Base-by-base conservation (phyloP, 2,329 filamentous ascomycete genomes). In the Penicillium expansum region DNA sequence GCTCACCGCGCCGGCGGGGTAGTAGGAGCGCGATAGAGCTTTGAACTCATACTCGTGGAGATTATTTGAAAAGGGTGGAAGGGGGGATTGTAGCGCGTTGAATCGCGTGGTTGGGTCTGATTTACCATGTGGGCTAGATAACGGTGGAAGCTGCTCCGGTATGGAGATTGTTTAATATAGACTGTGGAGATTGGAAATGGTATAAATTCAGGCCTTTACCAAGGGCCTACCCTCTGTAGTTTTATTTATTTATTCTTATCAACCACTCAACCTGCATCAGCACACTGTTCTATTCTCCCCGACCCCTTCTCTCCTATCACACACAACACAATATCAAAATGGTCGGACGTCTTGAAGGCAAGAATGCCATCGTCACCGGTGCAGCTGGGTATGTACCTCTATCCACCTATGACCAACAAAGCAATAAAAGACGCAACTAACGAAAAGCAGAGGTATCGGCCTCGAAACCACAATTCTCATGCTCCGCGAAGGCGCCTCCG, bases 381-480 rank as follows among this genome's bases (percentile, higher is more conserved):
- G 91, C 89, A 64, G 91, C 87, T 69, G 90, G 91, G 91, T 95
- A 83, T 48, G 44, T 44, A 18, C 41, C 33, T 58, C 37, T 49
- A 10, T 16, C n/a, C n/a, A 20, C 6, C 33, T 11, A 38, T 27
- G 32, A 37, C 6, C 9, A 24, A 37, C 22, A 6, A 27, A 37
- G 14, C 6, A 37, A 48, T 16, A 3, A 24, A 20, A 8, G 45
- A 39, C 6, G 27, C 4, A 14, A 37, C 22, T 49, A 38, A 49
- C 47, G 29, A 38, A 22, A 5, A n/a, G 14, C 35, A 76, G 92
- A 69, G 92, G 92, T 70, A 97, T 97, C 70, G 92, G 92, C 63
- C 88, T 97, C 47, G 92, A 97, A 79, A 96, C 92, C 2, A 85
- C 84, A 54, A 92, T 97, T 65, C 88, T 96, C 57, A 96, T 97